Conservation (phyloP, 805 yeast species). For the Kazachstania taianensis region DNA sequence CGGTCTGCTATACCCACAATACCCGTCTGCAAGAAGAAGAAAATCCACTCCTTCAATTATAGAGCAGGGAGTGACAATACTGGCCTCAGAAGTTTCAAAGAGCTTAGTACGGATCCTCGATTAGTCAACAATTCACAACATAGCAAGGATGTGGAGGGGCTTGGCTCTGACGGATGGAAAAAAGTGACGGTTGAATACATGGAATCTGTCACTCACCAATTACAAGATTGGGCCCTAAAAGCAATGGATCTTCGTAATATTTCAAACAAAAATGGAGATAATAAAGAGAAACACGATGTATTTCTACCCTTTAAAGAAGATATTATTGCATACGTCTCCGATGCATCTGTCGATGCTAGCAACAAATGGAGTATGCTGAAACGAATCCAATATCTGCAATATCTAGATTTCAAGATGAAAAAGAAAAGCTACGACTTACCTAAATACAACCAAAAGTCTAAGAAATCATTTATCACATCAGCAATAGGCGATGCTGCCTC, state of each 20-base stretch:
- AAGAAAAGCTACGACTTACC: constrained; percentile 16
- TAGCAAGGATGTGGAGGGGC: constrained; percentile 63
- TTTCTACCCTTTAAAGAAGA: constrained; percentile 51
- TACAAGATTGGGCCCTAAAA: constrained; percentile 46
- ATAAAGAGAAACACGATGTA: constrained; percentile 13
- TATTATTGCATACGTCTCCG: constrained; percentile 45
- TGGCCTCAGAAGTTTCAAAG: constrained; percentile 78
- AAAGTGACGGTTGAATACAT: constrained; percentile 41
- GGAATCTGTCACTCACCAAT: constrained; percentile 43
- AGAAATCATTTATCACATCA: background rate
- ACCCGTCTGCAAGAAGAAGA: constrained; percentile 2
- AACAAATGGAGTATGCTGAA: constrained; percentile 67
- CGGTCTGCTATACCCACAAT: background rate
- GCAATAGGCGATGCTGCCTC: background rate
- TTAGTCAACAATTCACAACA: constrained; percentile 60
- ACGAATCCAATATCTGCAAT: constrained; percentile 58
- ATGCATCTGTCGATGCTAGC: constrained; percentile 35
- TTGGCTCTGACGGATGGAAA: constrained; percentile 56
- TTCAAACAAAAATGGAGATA: constrained; percentile 21
- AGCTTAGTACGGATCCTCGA: constrained; percentile 72
- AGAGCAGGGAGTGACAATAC: constrained; percentile 80
- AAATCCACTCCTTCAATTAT: constrained; percentile 59
- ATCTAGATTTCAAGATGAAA: constrained; percentile 46
- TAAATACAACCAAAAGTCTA: constrained; percentile 4
- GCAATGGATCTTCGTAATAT: constrained; percentile 30